Conservation (phyloP, 345 rosid genomes). For the sweet orange (Citrus sinensis) region DNA sequence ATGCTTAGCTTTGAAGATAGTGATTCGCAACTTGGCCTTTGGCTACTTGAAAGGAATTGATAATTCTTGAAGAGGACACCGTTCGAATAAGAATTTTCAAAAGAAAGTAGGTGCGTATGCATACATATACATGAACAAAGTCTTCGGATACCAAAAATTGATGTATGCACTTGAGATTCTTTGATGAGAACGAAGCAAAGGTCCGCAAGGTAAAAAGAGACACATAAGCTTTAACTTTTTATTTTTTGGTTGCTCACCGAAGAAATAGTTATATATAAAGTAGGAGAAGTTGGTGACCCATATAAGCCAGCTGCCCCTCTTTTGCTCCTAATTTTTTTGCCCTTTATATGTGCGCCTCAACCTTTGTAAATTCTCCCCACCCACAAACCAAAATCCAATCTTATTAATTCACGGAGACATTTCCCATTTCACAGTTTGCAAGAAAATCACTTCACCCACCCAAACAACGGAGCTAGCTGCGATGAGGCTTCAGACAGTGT, state of each 20-base stretch:
- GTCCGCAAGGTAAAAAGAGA: not conserved
- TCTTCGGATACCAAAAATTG: not conserved
- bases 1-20: too few species aligned
- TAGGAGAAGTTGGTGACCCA: slow-evolving; percentile 15
- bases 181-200: not conserved
- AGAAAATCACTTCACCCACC: not conserved
- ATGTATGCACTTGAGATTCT: not conserved
- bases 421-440: not conserved
- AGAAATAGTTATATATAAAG: not conserved
- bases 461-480: not conserved
- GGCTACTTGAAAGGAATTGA: not conserved
- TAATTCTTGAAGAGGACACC: not conserved
- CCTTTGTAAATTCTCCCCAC: not conserved
- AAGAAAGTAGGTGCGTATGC: not conserved
- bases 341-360: not conserved
- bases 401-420: not conserved
- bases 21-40: too few species aligned
- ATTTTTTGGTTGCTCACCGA: slow-evolving; percentile 9
- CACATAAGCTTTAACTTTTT: not conserved
- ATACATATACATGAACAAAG: too few species aligned
- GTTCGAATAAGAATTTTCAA: not conserved
- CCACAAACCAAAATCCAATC: not conserved
- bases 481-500: not conserved
- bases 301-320: not conserved
- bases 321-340: not conserved